A percentile compares a stretch with the other conserved stretches of the same genome.
Evolutionary conservation across 1,284 basidiomycete genomes (phyloP).

Genomic region (Ceratobasidium papillatum): DNA sequence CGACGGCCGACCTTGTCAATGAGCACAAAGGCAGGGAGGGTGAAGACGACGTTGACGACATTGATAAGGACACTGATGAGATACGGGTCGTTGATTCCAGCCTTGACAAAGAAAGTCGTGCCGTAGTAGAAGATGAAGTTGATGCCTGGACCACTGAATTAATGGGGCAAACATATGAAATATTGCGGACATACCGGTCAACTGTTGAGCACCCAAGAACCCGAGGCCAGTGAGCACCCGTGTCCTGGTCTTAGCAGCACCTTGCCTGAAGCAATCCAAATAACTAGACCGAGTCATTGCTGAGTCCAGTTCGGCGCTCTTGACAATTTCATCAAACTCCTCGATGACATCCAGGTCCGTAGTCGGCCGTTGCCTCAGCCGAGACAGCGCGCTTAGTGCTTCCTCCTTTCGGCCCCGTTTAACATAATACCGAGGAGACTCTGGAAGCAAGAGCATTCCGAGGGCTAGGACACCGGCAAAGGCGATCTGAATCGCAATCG

Average conservation of each 20-base stretch:
- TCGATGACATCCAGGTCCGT: conserved; percentile 54
- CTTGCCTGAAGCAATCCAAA: conserved; percentile 40
- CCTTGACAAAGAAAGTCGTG: conserved; percentile 74
- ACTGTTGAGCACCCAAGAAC: conserved; percentile 38
- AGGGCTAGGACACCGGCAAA: conserved; percentile 67
- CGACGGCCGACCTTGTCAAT: conserved; percentile 80
- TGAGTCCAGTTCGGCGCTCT: neutral
- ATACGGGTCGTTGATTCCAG: conserved; percentile 77
- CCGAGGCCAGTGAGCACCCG: conserved; percentile 32
- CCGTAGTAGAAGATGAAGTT: conserved; percentile 87
- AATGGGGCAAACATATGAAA: neutral
- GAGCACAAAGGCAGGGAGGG: conserved; percentile 71
- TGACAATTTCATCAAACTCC: conserved; percentile 76
- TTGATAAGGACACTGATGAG: conserved; percentile 73
- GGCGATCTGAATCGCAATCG: conserved; percentile 77
- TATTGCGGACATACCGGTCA: conserved; percentile 31
- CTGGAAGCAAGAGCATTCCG: conserved; percentile 75
- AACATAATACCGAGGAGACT: conserved; percentile 87
- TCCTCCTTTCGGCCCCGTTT: conserved; percentile 69
- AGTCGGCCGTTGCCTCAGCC: conserved; percentile 59
- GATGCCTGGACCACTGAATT: conserved; percentile 58
- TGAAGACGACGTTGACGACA: conserved; percentile 76
- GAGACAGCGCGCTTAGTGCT: conserved; percentile 68
- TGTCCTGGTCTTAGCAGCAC: conserved; percentile 30
- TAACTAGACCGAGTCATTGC: conserved; percentile 10